phyloP scores from a whole-genome alignment of 208 protist genomes.

The Acanthamoeba polyphaga region DNA sequence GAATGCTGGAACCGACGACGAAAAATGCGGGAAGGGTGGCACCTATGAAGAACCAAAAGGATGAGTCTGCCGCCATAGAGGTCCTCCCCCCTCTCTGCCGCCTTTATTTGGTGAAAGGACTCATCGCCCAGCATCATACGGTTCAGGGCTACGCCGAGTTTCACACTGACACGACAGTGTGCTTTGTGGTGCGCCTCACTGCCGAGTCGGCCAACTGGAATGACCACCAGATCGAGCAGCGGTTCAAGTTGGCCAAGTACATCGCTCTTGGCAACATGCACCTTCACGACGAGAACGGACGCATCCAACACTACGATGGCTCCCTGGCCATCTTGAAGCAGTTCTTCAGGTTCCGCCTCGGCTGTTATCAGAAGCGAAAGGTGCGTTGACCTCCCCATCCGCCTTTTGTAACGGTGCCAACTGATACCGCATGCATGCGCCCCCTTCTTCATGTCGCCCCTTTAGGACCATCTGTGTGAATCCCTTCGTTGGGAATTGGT shows the following conservation, averaged over 20 bases:
- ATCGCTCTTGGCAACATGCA: constrained; percentile 78
- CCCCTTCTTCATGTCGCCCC: neutral
- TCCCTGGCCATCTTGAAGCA: constrained; percentile 95
- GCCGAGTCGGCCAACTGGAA: neutral
- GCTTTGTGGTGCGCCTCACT: constrained; percentile 67
- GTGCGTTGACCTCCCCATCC: constrained; percentile 41
- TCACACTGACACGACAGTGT: constrained; percentile 76
- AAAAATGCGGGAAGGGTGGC: constrained; percentile 53
- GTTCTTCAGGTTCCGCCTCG: constrained; percentile 97
- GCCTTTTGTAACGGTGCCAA: neutral
- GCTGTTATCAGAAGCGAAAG: constrained; percentile 97
- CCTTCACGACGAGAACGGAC: constrained; percentile 90
- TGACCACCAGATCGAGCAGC: constrained; percentile 78
- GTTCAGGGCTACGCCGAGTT: constrained; percentile 60
- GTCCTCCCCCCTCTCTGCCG: too few relatives aligned
- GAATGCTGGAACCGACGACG: constrained; percentile 84
- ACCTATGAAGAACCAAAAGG: too few relatives aligned
- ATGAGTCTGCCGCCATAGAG: too few relatives aligned
- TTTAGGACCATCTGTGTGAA: constrained; percentile 91
- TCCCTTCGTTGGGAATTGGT: constrained; percentile 91
- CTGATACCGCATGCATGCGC: too few relatives aligned
- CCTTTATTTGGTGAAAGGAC: too few relatives aligned
- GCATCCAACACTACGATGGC: constrained; percentile 95
- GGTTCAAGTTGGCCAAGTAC: constrained; percentile 83
- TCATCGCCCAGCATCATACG: neutral